Evolutionary conservation across 768 basidiomycete species (phyloP), one percentile per base, ranked within the genome.

Genomic region (Paxillus rubicundulus): DNA sequence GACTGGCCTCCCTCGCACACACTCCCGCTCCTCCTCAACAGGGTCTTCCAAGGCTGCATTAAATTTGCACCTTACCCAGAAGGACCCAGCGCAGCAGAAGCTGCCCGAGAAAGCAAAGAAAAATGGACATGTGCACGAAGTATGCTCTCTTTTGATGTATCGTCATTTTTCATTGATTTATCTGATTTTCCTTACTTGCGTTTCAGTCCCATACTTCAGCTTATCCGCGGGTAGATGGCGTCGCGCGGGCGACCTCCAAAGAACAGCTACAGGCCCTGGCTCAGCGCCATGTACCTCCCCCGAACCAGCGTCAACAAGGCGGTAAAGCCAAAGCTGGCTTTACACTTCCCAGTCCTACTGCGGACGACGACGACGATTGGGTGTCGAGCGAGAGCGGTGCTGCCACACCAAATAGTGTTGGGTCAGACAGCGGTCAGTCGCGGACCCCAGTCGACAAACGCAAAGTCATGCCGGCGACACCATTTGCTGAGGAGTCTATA

Each of bases 351-450:
- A 78, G 74, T 46, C 71, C 78, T 28, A 72, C 70, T 37, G 76
- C 69, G 21, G 77, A 74, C 36, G 77, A 74, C 12, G 86, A 87
- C 10, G 86, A 87, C 50, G 88, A 82, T 51, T 89, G 87, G 87
- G 77, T 86, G 1, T 89, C 87, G 24, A 87, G 84, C 64, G 86
- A 87, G 67, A 89, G 86, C 61, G 87, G 86, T 7, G 84, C 81
- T 0, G 86, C 72, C 1, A 89, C 87, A 2, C 88, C 87, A 4
- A 78, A 77, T 58, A 70, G 74, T 12, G 54, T 71, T 45, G 75
- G 74, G 36, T 79, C 81, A 1, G 77, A 78, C 45, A 74, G 74
- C 17, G 73, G 50, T 17, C 63, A 42, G 46, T 57, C 57, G 20
- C 59, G 54, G 34, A 70, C 70, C 8, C 67, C 70, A 3, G 60